Conservation (phyloP, 1,284 basidiomycete species). For the Rhodotorula sp. region DNA sequence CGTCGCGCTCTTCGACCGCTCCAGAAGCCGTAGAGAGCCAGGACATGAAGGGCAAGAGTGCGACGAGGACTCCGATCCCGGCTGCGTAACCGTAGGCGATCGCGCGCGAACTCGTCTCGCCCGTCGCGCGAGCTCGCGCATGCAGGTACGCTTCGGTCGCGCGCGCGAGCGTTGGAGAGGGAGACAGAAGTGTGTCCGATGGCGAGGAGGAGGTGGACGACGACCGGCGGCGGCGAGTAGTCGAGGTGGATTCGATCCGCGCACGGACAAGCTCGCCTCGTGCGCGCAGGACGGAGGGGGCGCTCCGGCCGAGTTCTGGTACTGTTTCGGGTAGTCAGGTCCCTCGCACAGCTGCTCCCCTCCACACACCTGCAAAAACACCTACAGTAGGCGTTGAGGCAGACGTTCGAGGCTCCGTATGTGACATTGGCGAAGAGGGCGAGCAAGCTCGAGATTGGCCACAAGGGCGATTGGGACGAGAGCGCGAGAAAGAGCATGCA, state of each 20-base stretch:
- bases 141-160: not conserved
- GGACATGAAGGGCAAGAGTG: constrained; percentile 71
- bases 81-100: constrained; percentile 76
- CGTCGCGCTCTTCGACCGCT: constrained; percentile 14
- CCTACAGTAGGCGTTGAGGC: constrained; percentile 73
- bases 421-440: constrained; percentile 73
- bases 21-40: constrained; percentile 25
- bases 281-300: constrained; percentile 6
- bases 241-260: not conserved
- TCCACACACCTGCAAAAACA: not conserved
- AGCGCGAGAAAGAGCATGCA: constrained; percentile 70
- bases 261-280: constrained; percentile 4
- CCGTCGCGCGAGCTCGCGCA: constrained; percentile 57
- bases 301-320: constrained; percentile 52
- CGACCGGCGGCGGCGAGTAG: not conserved
- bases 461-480: constrained; percentile 65
- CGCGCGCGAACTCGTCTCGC: constrained; percentile 75
- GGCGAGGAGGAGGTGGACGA: not conserved
- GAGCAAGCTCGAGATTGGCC: constrained; percentile 64
- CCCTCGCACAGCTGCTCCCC: not conserved
- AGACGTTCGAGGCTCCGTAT: constrained; percentile 79
- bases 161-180: not conserved
- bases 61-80: constrained; percentile 67
- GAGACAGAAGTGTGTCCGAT: not conserved
- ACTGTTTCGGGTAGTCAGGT: constrained; percentile 53